Evolutionary conservation across 257 asterid species (phyloP).

Genomic region (Linaria vulgaris): DNA sequence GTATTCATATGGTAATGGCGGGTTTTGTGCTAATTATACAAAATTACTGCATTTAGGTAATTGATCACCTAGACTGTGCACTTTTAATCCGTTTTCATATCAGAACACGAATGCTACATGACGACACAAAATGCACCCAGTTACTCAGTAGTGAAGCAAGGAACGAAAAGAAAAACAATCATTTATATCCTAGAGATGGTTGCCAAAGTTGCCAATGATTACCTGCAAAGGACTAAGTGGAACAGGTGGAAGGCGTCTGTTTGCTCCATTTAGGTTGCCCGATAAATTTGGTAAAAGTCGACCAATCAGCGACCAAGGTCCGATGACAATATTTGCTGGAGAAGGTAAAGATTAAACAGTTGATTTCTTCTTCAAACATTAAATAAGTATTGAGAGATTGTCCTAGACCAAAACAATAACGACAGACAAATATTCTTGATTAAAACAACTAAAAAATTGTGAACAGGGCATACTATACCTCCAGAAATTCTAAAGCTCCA

Average conservation of each 20-base stretch:
- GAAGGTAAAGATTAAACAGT: neutral
- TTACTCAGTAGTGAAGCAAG: neutral
- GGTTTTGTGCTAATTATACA: too few species aligned
- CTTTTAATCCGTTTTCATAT: neutral
- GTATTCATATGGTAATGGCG: too few species aligned
- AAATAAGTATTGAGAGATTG: too few species aligned
- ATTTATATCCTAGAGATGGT: neutral
- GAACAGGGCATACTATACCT: neutral
- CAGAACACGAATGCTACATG: neutral
- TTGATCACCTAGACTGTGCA: neutral
- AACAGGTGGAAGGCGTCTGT: too few species aligned
- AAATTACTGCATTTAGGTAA: neutral
- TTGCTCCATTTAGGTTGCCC: too few species aligned
- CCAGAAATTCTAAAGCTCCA: neutral
- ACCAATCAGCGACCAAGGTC: too few species aligned
- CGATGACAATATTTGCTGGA: too few species aligned
- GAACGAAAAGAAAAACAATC: neutral
- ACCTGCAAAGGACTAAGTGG: too few species aligned
- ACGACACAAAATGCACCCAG: neutral
- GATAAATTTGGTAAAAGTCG: too few species aligned
- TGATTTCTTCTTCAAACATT: neutral
- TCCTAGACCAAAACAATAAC: too few species aligned
- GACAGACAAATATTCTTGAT: too few species aligned
- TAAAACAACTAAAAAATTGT: neutral
- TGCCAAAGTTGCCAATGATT: conserved; percentile 1